Conservation (phyloP, 331 rosid species). For the Stylosanthes scabra region DNA sequence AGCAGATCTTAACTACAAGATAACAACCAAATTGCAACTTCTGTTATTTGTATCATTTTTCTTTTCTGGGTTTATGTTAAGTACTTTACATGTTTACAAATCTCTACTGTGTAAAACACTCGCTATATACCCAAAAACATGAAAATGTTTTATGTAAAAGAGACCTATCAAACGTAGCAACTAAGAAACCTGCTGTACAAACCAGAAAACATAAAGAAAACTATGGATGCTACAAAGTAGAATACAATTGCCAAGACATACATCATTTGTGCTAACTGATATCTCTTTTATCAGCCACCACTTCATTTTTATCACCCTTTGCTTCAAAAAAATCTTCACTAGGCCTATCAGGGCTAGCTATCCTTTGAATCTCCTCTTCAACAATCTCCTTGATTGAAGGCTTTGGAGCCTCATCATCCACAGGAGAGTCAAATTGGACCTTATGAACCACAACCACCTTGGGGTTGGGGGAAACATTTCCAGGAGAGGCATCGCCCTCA, state of each 20-base stretch:
- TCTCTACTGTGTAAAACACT: background rate
- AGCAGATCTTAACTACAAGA: background rate
- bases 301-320: slow-evolving; percentile 41
- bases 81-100: slow-evolving; percentile 39
- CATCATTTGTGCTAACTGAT: slow-evolving; percentile 4
- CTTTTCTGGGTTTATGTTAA: background rate
- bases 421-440: slow-evolving; percentile 32
- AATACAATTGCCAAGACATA: background rate
- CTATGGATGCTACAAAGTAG: background rate
- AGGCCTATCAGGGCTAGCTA: slow-evolving; percentile 28
- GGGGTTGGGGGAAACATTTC: slow-evolving; percentile 37
- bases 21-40: slow-evolving; percentile 6
- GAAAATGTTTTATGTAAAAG: slow-evolving; percentile 25
- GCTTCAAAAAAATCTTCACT: slow-evolving; percentile 28
- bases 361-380: slow-evolving; percentile 35
- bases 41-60: background rate
- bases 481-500: slow-evolving; percentile 16
- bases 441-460: slow-evolving; percentile 38
- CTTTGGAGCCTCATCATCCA: slow-evolving; percentile 35
- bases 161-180: background rate
- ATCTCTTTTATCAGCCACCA: slow-evolving; percentile 35
- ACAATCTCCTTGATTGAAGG: slow-evolving; percentile 21
- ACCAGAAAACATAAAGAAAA: slow-evolving; percentile 9
- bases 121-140: background rate
- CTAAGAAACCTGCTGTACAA: slow-evolving; percentile 36